Conservation (phyloP, 495 filamentous ascomycete genomes). For the Penicillium bialowiezense region DNA sequence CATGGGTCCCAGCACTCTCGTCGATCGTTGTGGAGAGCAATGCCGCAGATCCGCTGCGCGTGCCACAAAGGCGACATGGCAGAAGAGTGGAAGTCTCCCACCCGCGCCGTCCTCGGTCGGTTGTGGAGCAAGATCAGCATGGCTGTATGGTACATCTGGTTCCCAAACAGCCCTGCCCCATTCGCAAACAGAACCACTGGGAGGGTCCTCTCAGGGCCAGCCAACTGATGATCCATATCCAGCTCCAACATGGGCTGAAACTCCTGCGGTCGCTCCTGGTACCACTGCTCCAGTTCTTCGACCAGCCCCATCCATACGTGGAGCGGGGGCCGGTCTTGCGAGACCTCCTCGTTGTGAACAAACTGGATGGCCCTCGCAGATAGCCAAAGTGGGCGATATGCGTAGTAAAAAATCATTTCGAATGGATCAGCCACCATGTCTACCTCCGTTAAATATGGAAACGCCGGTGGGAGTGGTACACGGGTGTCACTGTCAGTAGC, state of each 20-base stretch:
- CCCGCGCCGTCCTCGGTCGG: slow-evolving; percentile 31
- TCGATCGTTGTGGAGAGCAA: slow-evolving; percentile 37
- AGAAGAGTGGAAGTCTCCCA: slow-evolving; percentile 14
- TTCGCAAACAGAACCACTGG: slow-evolving; percentile 39
- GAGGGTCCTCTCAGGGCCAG: slow-evolving; percentile 25
- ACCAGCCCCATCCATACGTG: slow-evolving; percentile 26
- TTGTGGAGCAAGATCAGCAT: slow-evolving; percentile 38
- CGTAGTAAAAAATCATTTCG: slow-evolving; percentile 23
- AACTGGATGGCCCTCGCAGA: slow-evolving; percentile 24
- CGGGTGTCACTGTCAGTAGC: slow-evolving; percentile 23
- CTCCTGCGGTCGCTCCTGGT: slow-evolving; percentile 31
- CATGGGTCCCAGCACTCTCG: slow-evolving; percentile 37
- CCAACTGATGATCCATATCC: slow-evolving; percentile 10
- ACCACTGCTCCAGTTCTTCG: slow-evolving; percentile 32
- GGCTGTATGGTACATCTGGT: slow-evolving; percentile 43
- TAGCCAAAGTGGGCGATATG: slow-evolving; percentile 28
- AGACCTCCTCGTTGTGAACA: slow-evolving; percentile 21
- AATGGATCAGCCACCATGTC: slow-evolving; percentile 16
- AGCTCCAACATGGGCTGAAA: slow-evolving; percentile 35
- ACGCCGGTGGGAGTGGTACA: slow-evolving; percentile 19
- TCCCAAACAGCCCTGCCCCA: slow-evolving; percentile 37
- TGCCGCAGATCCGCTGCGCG: slow-evolving; percentile 34
- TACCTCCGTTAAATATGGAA: slow-evolving; percentile 13
- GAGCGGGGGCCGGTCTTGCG: slow-evolving; percentile 9
- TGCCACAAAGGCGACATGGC: slow-evolving; percentile 36